phyloP scores from a whole-genome alignment of 257 asterid species.

The Fraxinus pennsylvanica region DNA sequence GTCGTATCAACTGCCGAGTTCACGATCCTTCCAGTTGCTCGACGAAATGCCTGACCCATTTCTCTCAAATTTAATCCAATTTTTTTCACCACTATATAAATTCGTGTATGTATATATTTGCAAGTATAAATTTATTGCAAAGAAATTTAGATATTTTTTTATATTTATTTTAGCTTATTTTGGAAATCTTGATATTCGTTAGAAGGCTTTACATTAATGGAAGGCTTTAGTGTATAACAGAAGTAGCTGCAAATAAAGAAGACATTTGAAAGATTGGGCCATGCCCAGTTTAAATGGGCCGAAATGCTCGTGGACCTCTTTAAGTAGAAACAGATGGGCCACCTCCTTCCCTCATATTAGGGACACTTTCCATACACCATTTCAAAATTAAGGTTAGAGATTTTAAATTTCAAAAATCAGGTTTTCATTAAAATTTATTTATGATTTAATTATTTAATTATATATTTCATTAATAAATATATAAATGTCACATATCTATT shows the following conservation, averaged over 20 bases:
- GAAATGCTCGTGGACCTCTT: neutral
- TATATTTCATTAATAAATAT: no score
- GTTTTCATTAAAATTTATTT: no score
- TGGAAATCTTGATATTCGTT: neutral
- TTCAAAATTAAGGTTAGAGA: no score
- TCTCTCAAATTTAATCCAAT: conserved; percentile 15
- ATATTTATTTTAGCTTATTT: neutral
- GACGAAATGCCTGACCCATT: conserved; percentile 99
- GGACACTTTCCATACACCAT: no score
- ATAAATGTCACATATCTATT: no score
- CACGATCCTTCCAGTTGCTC: conserved; percentile 85
- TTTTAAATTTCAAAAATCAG: no score
- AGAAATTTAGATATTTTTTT: neutral
- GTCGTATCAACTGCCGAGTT: conserved; percentile 47
- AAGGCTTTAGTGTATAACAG: neutral
- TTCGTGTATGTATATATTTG: neutral
- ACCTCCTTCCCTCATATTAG: no score
- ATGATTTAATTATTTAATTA: no score
- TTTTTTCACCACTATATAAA: neutral
- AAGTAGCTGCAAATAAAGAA: neutral
- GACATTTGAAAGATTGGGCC: neutral
- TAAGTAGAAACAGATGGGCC: no score
- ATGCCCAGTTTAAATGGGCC: neutral
- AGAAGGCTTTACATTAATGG: neutral
- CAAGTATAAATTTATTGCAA: neutral